Conservation (phyloP, 345 rosid species). For the Boechera stricta region DNA sequence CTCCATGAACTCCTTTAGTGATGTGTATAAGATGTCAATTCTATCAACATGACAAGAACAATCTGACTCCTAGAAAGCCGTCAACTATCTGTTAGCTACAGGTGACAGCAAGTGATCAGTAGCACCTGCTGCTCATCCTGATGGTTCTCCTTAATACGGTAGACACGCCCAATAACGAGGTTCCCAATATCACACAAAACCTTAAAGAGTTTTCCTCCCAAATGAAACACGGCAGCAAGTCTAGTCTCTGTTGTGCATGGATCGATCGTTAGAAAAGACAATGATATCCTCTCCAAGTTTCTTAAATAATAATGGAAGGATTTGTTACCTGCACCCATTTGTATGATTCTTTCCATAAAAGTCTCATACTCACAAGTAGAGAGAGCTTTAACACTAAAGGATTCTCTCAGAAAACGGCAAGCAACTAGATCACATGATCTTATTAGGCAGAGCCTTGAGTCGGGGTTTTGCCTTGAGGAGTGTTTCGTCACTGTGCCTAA, state of each 20-base stretch:
- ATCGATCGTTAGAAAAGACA: slow-evolving; percentile 9
- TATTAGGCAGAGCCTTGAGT: slow-evolving; percentile 52
- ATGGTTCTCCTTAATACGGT: slow-evolving; percentile 54
- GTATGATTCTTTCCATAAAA: slow-evolving; percentile 44
- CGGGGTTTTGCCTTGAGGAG: slow-evolving; percentile 74
- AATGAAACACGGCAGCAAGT: slow-evolving; percentile 33
- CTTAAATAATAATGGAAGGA: not conserved
- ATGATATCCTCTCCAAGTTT: not conserved
- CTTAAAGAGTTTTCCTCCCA: slow-evolving; percentile 33
- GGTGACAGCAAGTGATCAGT: slow-evolving; percentile 26
- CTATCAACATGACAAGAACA: slow-evolving; percentile 45
- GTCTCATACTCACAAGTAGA: slow-evolving; percentile 28
- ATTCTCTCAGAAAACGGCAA: slow-evolving; percentile 22
- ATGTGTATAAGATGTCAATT: slow-evolving; percentile 42
- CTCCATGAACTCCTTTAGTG: slow-evolving; percentile 37
- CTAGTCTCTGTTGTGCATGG: slow-evolving; percentile 48
- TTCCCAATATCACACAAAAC: slow-evolving; percentile 44
- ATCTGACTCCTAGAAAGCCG: slow-evolving; percentile 45
- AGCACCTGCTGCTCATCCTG: slow-evolving; percentile 56
- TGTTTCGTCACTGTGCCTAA: slow-evolving; percentile 85
- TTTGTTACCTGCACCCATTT: slow-evolving; percentile 51
- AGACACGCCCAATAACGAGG: slow-evolving; percentile 42
- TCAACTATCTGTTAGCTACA: slow-evolving; percentile 44
- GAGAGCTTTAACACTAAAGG: slow-evolving; percentile 28
- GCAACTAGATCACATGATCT: slow-evolving; percentile 39